Percentiles rank a stretch among this genome's conserved stretches.
Conservation (phyloP, 306 rosid genomes). For the Corylus americana region DNA sequence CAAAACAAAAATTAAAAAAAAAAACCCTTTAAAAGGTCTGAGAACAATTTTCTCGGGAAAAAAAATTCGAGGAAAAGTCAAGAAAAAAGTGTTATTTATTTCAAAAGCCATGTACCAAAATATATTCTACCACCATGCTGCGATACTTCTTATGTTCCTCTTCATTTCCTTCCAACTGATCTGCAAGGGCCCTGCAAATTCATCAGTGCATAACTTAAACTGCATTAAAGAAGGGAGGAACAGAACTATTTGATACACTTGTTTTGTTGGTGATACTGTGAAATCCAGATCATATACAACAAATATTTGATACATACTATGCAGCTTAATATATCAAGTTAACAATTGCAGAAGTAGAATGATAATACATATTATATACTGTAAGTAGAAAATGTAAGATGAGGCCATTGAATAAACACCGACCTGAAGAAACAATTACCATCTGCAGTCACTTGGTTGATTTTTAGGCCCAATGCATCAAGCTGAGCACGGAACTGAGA, state of each 20-base stretch:
- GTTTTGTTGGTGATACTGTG: not conserved
- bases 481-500: slow-evolving; percentile 65
- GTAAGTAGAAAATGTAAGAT: slow-evolving; percentile 22
- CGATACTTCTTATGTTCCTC: slow-evolving; percentile 73
- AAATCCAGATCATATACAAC: not conserved
- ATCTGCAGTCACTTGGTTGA: slow-evolving; percentile 75
- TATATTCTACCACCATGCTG: slow-evolving; percentile 67
- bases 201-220: slow-evolving; percentile 17
- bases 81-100: not conserved
- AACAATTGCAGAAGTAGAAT: slow-evolving; percentile 20
- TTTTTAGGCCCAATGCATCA: slow-evolving; percentile 65
- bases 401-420: slow-evolving; percentile 31
- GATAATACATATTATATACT: not conserved
- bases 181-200: slow-evolving; percentile 67
- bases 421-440: slow-evolving; percentile 94
- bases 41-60: not conserved
- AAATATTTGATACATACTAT: slow-evolving; percentile 7
- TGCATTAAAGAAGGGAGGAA: not conserved
- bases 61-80: not conserved
- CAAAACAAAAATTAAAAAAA: not conserved
- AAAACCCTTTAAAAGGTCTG: not conserved
- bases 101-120: slow-evolving; percentile 52
- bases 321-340: slow-evolving; percentile 1
- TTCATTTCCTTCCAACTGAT: slow-evolving; percentile 80
- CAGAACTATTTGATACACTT: not conserved